Base-by-base conservation (phyloP, 2,329 filamentous ascomycete species). In the Cercospora berteroae region DNA sequence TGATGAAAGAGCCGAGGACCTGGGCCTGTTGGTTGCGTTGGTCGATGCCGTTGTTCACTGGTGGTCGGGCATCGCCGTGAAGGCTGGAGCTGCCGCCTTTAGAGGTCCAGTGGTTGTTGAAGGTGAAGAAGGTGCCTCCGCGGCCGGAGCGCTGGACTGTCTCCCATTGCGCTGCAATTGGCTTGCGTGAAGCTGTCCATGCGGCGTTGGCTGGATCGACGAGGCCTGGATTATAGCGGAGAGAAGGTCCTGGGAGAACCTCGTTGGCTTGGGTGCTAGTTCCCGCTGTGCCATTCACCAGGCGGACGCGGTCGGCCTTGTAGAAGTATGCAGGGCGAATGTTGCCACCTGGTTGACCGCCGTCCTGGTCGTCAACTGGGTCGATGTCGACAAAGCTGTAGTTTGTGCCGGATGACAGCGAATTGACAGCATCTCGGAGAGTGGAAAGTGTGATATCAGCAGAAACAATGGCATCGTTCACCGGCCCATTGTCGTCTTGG, bases 271-370 rank as follows among this genome's bases (percentile, higher is more conserved):
- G 83, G 1, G 81, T 81, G 50, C 83, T 78, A 48, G 80, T 80
- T 56, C 89, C 89, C 0, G 83, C 83, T 75, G 85, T 87, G 60
- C 84, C 82, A 67, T 87, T 84, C 73, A 83, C 83, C n/a, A 91
- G 85, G 58, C 83, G 81, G 55, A 92, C 75, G 3, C 86, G 77
- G 18, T 83, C 81, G 0, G 88, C 82, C 44, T 88, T 86, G 83
- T 90, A 92, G 10, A 92, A 82, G 79, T 90, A 92, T 0, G 88
- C 89, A 57, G 83, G 81, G 55, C 89, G 89, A 77, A 92, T 92
- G 80, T 92, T 92, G 42, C 89, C 89, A 13, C 90, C 89, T 1
- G 88, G 87, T 68, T 86, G 80, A 36, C 90, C 90, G 66, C 90
- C 90, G 70, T 91, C 88, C 69, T 83, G 72, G 77, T 85, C 82